Percentiles rank a stretch among this genome's conserved stretches.
These are phyloP conservation scores for Saturnispora ahearnii DNA, from an alignment of 805 yeast species.

Conservation along the genomic window DNA sequence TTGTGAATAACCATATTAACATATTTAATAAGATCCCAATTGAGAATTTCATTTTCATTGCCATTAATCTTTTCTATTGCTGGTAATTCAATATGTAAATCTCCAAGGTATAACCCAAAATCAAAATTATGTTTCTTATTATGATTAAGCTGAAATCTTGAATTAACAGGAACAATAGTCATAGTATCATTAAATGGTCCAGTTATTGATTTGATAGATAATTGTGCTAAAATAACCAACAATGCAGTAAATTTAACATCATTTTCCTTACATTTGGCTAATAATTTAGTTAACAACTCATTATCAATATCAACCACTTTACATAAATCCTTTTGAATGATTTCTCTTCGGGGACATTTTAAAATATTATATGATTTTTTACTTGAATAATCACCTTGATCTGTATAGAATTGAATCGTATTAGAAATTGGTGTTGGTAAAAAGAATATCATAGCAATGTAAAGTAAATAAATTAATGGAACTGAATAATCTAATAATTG, in stretches of 20 bases:
- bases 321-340: slow-evolving; percentile 6
- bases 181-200: slow-evolving; percentile 10
- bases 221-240: slow-evolving; percentile 7
- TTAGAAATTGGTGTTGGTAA: slow-evolving; percentile 5
- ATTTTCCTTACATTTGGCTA: slow-evolving; percentile 6
- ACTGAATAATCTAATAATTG: slow-evolving; percentile 12
- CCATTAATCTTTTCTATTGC: slow-evolving; percentile 4
- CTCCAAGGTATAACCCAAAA: slow-evolving; percentile 12
- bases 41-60: not conserved
- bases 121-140: not conserved
- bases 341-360: not conserved
- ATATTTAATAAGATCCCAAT: slow-evolving; percentile 11
- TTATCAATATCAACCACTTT: slow-evolving; percentile 5
- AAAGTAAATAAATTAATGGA: slow-evolving; percentile 6
- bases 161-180: slow-evolving; percentile 11
- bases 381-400: slow-evolving; percentile 6
- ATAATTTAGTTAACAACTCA: not conserved
- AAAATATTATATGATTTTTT: slow-evolving; percentile 1
- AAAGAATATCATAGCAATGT: slow-evolving; percentile 7
- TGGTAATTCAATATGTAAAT: slow-evolving; percentile 9
- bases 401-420: slow-evolving; percentile 9
- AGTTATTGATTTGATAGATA: slow-evolving; percentile 9
- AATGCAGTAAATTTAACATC: slow-evolving; percentile 13
- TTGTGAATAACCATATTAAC: slow-evolving; percentile 9
- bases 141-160: slow-evolving; percentile 7